Evolutionary conservation across 1,284 basidiomycete species (phyloP).

Genomic region (Puccinia hordei): DNA sequence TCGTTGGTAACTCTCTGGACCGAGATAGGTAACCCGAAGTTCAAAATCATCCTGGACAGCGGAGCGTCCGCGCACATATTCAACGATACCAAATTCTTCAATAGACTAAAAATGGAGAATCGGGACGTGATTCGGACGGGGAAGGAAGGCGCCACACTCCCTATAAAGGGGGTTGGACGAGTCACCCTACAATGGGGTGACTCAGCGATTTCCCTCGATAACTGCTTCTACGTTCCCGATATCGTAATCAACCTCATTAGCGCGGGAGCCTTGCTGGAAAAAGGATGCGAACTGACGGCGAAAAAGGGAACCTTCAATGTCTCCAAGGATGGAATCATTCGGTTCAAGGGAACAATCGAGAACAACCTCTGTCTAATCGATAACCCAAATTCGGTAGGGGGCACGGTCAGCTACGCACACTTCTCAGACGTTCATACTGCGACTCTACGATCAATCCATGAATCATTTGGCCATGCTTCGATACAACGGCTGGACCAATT

Average conservation of each 20-base stretch:
- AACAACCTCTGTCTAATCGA: neutral
- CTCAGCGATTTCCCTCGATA: too few species aligned
- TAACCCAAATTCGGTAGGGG: neutral
- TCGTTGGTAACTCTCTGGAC: neutral
- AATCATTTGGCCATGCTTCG: too few species aligned
- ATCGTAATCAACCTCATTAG: too few species aligned
- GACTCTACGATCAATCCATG: neutral
- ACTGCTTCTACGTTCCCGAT: conserved; percentile 5
- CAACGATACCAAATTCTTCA: conserved; percentile 13
- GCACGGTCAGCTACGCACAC: too few species aligned
- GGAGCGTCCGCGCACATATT: conserved; percentile 19
- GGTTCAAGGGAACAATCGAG: neutral
- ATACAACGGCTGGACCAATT: neutral
- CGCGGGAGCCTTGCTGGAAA: neutral
- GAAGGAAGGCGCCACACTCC: too few species aligned
- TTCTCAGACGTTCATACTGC: too few species aligned
- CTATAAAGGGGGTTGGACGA: neutral
- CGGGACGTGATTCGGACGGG: conserved; percentile 1
- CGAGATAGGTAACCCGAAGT: too few species aligned
- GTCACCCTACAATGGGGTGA: too few species aligned
- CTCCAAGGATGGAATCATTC: neutral
- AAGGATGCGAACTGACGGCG: neutral
- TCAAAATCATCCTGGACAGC: too few species aligned
- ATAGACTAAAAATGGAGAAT: neutral
- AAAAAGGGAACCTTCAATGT: neutral